Evolutionary conservation across 805 yeast genomes (phyloP).

Genomic region (Wickerhamiella slavikovae): DNA sequence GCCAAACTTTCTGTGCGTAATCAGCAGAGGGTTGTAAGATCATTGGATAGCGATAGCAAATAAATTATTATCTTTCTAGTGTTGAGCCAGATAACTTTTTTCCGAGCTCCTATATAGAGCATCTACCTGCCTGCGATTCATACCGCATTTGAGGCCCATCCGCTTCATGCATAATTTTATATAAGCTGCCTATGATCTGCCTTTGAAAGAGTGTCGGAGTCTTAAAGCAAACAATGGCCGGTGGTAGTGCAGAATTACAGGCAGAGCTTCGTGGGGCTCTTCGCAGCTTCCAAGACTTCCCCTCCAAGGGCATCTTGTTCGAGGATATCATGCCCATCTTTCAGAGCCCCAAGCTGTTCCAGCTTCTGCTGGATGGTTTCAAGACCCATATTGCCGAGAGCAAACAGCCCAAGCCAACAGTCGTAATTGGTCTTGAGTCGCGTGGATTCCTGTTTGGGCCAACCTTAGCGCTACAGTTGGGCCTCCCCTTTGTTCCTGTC

Average conservation of each 20-base stretch:
- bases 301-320: constrained; percentile 75
- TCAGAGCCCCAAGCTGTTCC: constrained; percentile 60
- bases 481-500: constrained; percentile 84
- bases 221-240: constrained; percentile 3
- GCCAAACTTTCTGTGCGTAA: too few species aligned
- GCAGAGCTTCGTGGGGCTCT: constrained; percentile 14
- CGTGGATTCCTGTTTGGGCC: constrained; percentile 97
- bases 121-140: too few species aligned
- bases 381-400: constrained; percentile 43
- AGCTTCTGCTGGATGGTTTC: constrained; percentile 63
- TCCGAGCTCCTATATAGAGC: too few species aligned
- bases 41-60: too few species aligned
- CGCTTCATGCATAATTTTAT: too few species aligned
- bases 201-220: too few species aligned
- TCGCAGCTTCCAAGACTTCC: constrained; percentile 80
- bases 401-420: constrained; percentile 44
- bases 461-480: constrained; percentile 69
- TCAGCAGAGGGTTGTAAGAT: too few species aligned
- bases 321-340: constrained; percentile 95
- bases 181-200: too few species aligned
- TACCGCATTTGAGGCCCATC: too few species aligned
- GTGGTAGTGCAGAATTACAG: constrained; percentile 11
- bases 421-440: constrained; percentile 83
- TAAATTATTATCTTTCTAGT: too few species aligned
- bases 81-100: too few species aligned